Percentiles rank a stretch among this genome's conserved stretches.
phyloP scores from a whole-genome alignment of 2,329 filamentous ascomycete genomes.

The Neophaeococcomyces aloes region DNA sequence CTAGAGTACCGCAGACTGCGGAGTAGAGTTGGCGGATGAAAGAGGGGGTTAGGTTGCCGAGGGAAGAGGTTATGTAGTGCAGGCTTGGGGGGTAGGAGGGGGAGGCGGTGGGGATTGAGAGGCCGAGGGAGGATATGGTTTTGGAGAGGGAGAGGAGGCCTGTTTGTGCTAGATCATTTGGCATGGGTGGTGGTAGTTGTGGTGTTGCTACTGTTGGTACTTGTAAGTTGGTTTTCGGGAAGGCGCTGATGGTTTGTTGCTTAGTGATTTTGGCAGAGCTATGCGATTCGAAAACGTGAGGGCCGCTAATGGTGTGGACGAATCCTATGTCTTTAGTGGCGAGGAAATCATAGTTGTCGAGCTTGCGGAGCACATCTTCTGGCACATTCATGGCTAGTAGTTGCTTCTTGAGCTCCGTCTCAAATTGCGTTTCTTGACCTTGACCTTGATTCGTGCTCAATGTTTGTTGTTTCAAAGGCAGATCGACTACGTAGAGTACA shows the following conservation, averaged over 20 bases:
- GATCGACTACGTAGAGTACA: constrained; percentile 84
- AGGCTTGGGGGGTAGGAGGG: constrained; percentile 10
- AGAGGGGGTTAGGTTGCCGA: constrained; percentile 57
- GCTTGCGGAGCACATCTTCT: constrained; percentile 53
- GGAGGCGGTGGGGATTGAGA: not conserved
- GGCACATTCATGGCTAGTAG: constrained; percentile 56
- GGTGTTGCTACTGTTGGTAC: not conserved
- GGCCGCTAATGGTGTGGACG: constrained; percentile 64
- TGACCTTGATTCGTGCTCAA: constrained; percentile 13
- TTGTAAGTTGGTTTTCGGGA: not conserved
- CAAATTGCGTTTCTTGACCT: constrained; percentile 45
- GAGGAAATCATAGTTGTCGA: constrained; percentile 72
- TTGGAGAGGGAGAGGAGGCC: constrained; percentile 1
- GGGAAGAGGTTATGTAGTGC: constrained; percentile 52
- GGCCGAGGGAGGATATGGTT: constrained; percentile 1
- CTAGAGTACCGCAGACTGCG: constrained; percentile 38
- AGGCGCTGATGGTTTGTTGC: no score
- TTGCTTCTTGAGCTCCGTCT: constrained; percentile 60
- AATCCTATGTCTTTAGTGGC: constrained; percentile 64
- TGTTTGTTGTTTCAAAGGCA: constrained; percentile 43
- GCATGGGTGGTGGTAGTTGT: not conserved
- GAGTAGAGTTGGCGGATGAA: constrained; percentile 30
- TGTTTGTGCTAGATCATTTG: not conserved
- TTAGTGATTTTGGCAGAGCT: not conserved
- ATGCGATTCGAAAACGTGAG: constrained; percentile 31